phyloP scores from a whole-genome alignment of 768 basidiomycete genomes.

The Russula brevipes region DNA sequence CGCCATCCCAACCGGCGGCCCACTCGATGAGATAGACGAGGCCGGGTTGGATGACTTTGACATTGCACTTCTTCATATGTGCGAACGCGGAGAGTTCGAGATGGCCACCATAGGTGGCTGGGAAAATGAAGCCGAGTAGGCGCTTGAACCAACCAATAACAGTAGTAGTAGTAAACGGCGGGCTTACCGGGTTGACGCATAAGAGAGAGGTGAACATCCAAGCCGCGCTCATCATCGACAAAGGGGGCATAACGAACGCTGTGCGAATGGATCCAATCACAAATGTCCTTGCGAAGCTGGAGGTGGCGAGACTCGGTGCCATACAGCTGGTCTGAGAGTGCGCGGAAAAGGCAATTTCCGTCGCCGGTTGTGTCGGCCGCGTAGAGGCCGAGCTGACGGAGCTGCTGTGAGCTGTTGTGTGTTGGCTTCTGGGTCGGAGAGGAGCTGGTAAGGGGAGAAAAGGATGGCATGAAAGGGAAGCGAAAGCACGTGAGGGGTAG shows the following conservation, averaged over 20 bases:
- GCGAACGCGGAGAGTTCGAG: constrained; percentile 92
- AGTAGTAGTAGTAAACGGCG: constrained; percentile 10
- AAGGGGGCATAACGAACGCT: constrained; percentile 77
- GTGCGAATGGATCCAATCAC: constrained; percentile 72
- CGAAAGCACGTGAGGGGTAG: constrained; percentile 12
- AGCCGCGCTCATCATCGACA: constrained; percentile 77
- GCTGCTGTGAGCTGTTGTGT: constrained; percentile 67
- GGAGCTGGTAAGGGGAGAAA: constrained; percentile 31
- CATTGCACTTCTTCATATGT: constrained; percentile 66
- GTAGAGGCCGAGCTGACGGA: constrained; percentile 75
- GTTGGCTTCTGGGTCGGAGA: constrained; percentile 58
- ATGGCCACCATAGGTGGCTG: constrained; percentile 88
- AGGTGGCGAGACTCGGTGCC: constrained; percentile 68
- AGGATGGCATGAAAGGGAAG: neutral
- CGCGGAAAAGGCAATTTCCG: constrained; percentile 92
- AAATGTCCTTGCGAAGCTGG: constrained; percentile 67
- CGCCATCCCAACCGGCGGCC: constrained; percentile 50
- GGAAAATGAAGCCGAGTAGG: constrained; percentile 14
- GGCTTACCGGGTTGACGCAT: constrained; percentile 74
- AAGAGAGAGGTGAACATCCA: constrained; percentile 63
- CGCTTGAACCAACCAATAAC: constrained; percentile 12
- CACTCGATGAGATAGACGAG: constrained; percentile 88
- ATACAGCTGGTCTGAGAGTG: constrained; percentile 81
- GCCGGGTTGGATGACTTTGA: constrained; percentile 91
- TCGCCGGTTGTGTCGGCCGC: constrained; percentile 84